A percentile compares a stretch with the other conserved stretches of the same genome.
Evolutionary conservation across 768 basidiomycete genomes (phyloP).

Genomic region (Rhodosporidiobolus sp.): DNA sequence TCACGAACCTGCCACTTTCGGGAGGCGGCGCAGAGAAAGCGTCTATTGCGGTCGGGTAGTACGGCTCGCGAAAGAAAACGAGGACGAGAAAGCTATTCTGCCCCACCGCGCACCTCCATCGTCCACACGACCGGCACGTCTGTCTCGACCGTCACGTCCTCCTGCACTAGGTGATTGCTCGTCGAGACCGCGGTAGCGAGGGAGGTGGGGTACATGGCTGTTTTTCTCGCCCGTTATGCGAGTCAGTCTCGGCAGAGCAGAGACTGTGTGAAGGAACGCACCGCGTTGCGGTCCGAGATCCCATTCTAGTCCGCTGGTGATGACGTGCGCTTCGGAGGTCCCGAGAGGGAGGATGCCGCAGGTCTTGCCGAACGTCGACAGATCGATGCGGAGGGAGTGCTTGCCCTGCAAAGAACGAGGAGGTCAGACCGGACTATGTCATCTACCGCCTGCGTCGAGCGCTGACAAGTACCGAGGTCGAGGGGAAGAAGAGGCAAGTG

Average conservation of each 20-base stretch:
- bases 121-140: constrained; percentile 87
- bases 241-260: too few species aligned
- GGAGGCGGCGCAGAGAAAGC: too few species aligned
- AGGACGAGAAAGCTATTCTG: neutral
- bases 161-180: constrained; percentile 80
- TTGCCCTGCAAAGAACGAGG: constrained; percentile 61
- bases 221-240: too few species aligned
- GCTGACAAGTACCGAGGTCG: too few species aligned
- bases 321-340: constrained; percentile 67
- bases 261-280: neutral
- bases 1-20: too few species aligned
- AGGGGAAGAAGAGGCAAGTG: constrained; percentile 12
- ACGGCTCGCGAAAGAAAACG: too few species aligned
- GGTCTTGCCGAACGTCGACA: constrained; percentile 70
- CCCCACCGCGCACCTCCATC: constrained; percentile 57
- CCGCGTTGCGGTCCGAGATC: constrained; percentile 63
- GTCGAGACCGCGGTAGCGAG: constrained; percentile 86
- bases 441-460: too few species aligned
- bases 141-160: constrained; percentile 69
- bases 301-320: constrained; percentile 83
- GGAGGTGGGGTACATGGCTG: constrained; percentile 65
- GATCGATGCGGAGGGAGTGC: constrained; percentile 74
- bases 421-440: neutral
- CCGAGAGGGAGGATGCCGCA: constrained; percentile 96
- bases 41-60: too few species aligned